Evolutionary conservation across 2,329 filamentous ascomycete species (phyloP).

Genomic region (Scytalidium sp.): DNA sequence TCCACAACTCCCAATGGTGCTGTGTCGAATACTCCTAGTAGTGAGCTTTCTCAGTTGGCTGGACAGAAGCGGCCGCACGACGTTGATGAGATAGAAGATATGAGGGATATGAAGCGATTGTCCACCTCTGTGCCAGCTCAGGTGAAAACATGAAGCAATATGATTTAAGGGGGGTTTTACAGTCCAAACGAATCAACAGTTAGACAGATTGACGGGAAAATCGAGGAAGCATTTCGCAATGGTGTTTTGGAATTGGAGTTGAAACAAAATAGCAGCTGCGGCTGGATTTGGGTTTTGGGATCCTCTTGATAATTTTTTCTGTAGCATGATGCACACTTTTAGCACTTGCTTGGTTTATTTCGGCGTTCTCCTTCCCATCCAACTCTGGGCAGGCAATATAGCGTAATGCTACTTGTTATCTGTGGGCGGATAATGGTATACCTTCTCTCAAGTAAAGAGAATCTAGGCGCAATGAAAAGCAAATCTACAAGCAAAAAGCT

Average conservation of each 20-base stretch:
- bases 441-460: neutral
- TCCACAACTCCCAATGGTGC: neutral
- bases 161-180: neutral
- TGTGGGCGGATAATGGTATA: neutral
- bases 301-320: neutral
- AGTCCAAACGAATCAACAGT: neutral
- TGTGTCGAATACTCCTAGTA: constrained; percentile 3
- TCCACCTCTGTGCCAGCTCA: constrained; percentile 15
- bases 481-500: neutral
- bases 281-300: neutral
- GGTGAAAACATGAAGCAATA: constrained; percentile 14
- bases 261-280: neutral
- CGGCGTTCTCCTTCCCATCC: neutral
- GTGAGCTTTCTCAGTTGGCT: constrained; percentile 10
- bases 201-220: neutral
- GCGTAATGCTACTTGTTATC: neutral
- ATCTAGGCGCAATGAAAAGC: neutral
- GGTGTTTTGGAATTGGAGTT: neutral
- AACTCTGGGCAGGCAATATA: neutral
- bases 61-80: constrained; percentile 18
- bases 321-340: neutral
- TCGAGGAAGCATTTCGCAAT: neutral
- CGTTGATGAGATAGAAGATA: constrained; percentile 18
- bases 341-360: neutral
- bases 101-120: constrained; percentile 18